A percentile compares a stretch with the other conserved stretches of the same genome.
Conservation (phyloP, 106 monocot genomes). For the Dioscorea alata region DNA sequence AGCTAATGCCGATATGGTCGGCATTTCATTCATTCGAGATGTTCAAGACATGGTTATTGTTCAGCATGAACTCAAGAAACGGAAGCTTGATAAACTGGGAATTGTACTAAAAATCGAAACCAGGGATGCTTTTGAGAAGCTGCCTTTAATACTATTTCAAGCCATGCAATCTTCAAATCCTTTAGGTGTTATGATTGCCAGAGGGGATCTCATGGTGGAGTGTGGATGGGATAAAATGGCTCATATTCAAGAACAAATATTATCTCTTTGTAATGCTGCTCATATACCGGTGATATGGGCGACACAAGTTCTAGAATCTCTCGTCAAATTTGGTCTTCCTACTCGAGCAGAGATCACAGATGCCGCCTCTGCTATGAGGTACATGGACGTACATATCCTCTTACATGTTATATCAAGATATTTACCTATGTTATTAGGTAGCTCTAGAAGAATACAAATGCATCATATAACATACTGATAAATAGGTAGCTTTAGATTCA, state of each 20-base stretch:
- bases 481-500: too few relatives aligned
- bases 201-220: constrained; percentile 43
- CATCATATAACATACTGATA: too few relatives aligned
- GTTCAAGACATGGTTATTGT: constrained; percentile 19
- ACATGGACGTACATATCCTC: background rate
- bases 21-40: constrained; percentile 38
- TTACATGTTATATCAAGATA: background rate
- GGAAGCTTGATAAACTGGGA: constrained; percentile 22
- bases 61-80: constrained; percentile 27
- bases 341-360: constrained; percentile 49
- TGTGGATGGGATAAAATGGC: constrained; percentile 43
- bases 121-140: constrained; percentile 21
- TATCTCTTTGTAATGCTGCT: constrained; percentile 34
- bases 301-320: constrained; percentile 43
- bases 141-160: constrained; percentile 32
- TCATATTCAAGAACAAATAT: constrained; percentile 32
- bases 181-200: constrained; percentile 43
- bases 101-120: constrained; percentile 52
- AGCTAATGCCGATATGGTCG: constrained; percentile 41
- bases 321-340: constrained; percentile 32
- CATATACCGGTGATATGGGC: constrained; percentile 48
- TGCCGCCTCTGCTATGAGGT: constrained; percentile 30
- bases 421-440: background rate
- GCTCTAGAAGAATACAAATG: too few relatives aligned
- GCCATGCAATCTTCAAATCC: constrained; percentile 37